Evolutionary conservation across 768 basidiomycete species (phyloP), one percentile per base, ranked within the genome.

Genomic region (Auricularia auricula-judae): DNA sequence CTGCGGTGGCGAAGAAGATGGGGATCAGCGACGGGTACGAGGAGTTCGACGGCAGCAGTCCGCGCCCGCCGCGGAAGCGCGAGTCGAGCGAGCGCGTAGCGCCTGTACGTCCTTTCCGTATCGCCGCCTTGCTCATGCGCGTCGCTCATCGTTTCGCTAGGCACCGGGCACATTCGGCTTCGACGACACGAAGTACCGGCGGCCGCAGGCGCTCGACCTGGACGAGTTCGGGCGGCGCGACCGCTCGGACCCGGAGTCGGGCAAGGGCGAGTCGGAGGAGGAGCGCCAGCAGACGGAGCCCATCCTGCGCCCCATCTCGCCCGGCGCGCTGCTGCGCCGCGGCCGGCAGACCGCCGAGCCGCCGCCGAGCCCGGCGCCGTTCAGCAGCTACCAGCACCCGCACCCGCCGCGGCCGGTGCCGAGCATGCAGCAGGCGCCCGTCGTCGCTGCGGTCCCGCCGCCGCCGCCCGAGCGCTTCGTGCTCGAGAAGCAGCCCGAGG

Each of bases 131-230:
- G 2, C 2, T 0, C 29, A 29, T 29, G 29, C 29, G 1, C 29
- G 1, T 29, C 29, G 29, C 29, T 14, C 39, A 7, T 42, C 8
- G 39, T 14, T 42, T 42, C 39, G 39, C 39, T 14, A 42, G 43
- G 88, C 89, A 72, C 88, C 91, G 8, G 90, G 90, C 21, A 91
- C 89, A 54, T 93, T 93, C 73, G 89, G 86, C 3, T 92, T 79
- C 71, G 86, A 91, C 69, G 80, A 83, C 63, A 77, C 85, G 5
- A 93, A 91, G 74, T 85, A 86, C 69, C 83, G 85, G 7, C 78
- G 79, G 10, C 76, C 78, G 66, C 79, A 76, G 59, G 70, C 65
- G 79, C 54, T 4, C 47, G 68, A 11, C 71, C 83, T 88, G 85
- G 80, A 83, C 69, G 88, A 89, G 67, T 86, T 90, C 70, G 76